Evolutionary conservation across 176 grass and related monocot genomes (phyloP).

Genomic region (Oryza punctata): DNA sequence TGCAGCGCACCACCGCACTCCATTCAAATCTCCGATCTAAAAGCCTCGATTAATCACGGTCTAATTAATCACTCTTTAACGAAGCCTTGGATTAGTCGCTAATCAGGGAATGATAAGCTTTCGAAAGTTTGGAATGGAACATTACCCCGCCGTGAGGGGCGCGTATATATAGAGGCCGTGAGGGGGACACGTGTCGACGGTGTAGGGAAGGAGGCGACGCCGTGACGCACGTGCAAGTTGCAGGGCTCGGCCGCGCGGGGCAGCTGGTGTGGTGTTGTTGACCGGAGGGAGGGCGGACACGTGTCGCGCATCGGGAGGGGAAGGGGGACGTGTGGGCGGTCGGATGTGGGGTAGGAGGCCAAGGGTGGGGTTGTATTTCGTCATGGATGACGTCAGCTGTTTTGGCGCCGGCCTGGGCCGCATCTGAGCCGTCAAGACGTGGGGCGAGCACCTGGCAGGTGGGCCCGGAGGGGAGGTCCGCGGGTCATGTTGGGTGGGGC

Average conservation of each 20-base stretch:
- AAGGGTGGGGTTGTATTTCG: not conserved
- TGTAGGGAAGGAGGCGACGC: too few species aligned
- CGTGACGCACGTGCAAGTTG: constrained; percentile 49
- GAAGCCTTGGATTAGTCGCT: not conserved
- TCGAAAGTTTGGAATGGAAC: constrained; percentile 40
- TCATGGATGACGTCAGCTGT: constrained; percentile 62
- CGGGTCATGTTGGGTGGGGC: too few species aligned
- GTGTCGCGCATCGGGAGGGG: constrained; percentile 25
- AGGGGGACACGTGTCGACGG: constrained; percentile 23
- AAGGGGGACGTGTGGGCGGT: not conserved
- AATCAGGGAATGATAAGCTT: not conserved
- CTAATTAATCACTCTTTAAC: too few species aligned
- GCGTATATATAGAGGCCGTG: not conserved
- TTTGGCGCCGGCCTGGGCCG: not conserved
- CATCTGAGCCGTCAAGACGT: not conserved
- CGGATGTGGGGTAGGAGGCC: not conserved
- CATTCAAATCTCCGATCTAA: constrained; percentile 32
- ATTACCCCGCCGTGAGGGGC: not conserved
- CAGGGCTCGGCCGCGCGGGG: too few species aligned
- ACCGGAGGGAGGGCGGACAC: rapidly evolving
- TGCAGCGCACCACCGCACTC: constrained; percentile 63
- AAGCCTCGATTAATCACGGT: too few species aligned
- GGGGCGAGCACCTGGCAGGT: not conserved
- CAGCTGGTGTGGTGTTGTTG: constrained; percentile 3
- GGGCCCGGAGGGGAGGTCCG: not conserved